phyloP scores from a whole-genome alignment of 1,139 yeast species.

The Candida sojae region DNA sequence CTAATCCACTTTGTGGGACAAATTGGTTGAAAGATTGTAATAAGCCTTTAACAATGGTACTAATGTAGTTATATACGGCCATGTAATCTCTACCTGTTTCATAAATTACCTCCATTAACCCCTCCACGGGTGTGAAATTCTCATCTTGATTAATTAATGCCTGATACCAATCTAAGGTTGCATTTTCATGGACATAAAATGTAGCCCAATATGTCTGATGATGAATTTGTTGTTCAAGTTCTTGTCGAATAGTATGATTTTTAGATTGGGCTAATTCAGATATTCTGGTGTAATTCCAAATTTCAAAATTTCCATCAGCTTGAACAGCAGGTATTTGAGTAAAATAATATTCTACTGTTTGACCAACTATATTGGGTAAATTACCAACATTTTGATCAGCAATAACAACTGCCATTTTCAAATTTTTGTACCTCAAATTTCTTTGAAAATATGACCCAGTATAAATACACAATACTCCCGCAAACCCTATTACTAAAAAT shows the following conservation, averaged over 20 bases:
- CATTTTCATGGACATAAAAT: constrained; percentile 29
- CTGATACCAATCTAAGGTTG: constrained; percentile 23
- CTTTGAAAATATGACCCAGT: constrained; percentile 35
- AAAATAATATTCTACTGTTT: constrained; percentile 25
- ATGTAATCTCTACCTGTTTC: constrained; percentile 37
- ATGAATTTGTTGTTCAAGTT: constrained; percentile 29
- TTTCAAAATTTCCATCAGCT: constrained; percentile 23
- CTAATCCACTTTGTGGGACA: constrained; percentile 22
- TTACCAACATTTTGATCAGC: constrained; percentile 25
- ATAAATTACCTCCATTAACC: constrained; percentile 23
- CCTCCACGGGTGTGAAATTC: too few species aligned
- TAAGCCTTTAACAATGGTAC: constrained; percentile 16
- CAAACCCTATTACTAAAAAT: constrained; percentile 25
- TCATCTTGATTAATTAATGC: constrained; percentile 16
- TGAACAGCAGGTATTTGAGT: constrained; percentile 21
- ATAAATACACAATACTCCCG: constrained; percentile 26
- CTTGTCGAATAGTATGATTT: constrained; percentile 25
- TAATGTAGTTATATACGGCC: constrained; percentile 26
- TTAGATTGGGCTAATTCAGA: constrained; percentile 18
- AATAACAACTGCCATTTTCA: constrained; percentile 27
- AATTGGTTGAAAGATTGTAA: constrained; percentile 14
- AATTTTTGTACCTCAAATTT: constrained; percentile 18
- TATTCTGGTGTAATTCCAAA: constrained; percentile 24
- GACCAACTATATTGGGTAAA: constrained; percentile 28
- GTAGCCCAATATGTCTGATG: constrained; percentile 35